phyloP scores from a whole-genome alignment of 1,139 yeast species.

The Yamadazyma oceani region DNA sequence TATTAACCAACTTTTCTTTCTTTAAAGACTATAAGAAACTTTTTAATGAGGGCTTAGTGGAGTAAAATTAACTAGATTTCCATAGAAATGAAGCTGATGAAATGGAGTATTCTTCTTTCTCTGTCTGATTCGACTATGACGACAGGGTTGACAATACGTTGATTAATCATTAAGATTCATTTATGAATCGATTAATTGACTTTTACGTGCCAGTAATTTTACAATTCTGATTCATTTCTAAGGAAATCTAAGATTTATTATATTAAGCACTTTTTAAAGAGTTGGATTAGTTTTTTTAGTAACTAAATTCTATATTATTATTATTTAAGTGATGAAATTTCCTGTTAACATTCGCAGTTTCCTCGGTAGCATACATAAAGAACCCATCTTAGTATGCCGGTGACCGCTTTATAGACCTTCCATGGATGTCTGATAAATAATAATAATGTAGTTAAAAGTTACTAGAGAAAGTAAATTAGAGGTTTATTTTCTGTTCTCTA shows the following conservation, averaged over 20 bases:
- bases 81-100: constrained; percentile 43
- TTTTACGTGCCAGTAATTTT: constrained; percentile 85
- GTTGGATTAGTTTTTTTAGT: constrained; percentile 6
- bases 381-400: constrained; percentile 81
- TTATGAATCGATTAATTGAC: constrained; percentile 38
- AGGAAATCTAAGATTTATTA: constrained; percentile 10
- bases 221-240: constrained; percentile 59
- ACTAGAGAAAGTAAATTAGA: background rate
- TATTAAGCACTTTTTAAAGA: constrained; percentile 25
- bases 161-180: constrained; percentile 18
- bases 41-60: constrained; percentile 18
- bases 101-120: constrained; percentile 70
- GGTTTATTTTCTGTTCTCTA: background rate
- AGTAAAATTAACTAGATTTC: constrained; percentile 2
- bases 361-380: constrained; percentile 84
- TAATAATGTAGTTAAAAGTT: background rate
- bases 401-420: constrained; percentile 74
- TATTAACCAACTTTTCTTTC: constrained; percentile 1
- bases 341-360: constrained; percentile 87
- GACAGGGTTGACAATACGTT: constrained; percentile 73
- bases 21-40: constrained; percentile 3
- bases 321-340: constrained; percentile 66
- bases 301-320: constrained; percentile 1
- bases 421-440: constrained; percentile 61
- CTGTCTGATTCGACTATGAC: constrained; percentile 85